phyloP scores from a whole-genome alignment of 176 grass and related monocot genomes.

The Musa itinerans region DNA sequence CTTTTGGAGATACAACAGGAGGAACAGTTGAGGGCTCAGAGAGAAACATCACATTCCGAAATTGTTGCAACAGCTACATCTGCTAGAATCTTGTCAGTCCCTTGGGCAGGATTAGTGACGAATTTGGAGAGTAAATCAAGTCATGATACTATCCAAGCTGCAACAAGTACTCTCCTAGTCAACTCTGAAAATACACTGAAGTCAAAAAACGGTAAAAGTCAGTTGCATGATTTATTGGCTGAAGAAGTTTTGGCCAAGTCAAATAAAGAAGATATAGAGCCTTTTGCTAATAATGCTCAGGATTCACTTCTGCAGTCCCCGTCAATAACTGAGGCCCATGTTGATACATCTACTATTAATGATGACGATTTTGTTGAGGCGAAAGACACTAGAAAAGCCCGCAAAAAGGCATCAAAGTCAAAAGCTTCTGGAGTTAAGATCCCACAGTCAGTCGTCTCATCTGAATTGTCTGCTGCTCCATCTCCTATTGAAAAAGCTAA shows the following conservation, averaged over 20 bases:
- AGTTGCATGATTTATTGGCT: slow-evolving; percentile 78
- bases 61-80: slow-evolving; percentile 19
- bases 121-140: slow-evolving; percentile 37
- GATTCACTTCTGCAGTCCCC: slow-evolving; percentile 32
- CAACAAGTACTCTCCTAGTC: not conserved
- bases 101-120: slow-evolving; percentile 47
- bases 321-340: slow-evolving; percentile 21
- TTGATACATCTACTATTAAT: slow-evolving; percentile 40
- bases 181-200: slow-evolving; percentile 31
- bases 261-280: slow-evolving; percentile 41
- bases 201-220: slow-evolving; percentile 58
- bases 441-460: slow-evolving; percentile 35
- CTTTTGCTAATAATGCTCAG: slow-evolving; percentile 25
- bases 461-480: slow-evolving; percentile 36
- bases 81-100: slow-evolving; percentile 29
- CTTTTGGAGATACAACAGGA: slow-evolving; percentile 91
- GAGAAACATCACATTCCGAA: slow-evolving; percentile 27
- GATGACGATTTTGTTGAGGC: slow-evolving; percentile 89
- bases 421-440: slow-evolving; percentile 50
- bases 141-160: slow-evolving; percentile 23
- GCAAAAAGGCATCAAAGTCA: slow-evolving; percentile 70
- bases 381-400: slow-evolving; percentile 83
- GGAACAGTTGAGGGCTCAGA: slow-evolving; percentile 63
- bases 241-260: slow-evolving; percentile 71
- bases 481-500: slow-evolving; percentile 43